A percentile compares a stretch with the other conserved stretches of the same genome.
Evolutionary conservation across 345 rosid genomes (phyloP).

Genomic region (thale cress (Arabidopsis thaliana)): DNA sequence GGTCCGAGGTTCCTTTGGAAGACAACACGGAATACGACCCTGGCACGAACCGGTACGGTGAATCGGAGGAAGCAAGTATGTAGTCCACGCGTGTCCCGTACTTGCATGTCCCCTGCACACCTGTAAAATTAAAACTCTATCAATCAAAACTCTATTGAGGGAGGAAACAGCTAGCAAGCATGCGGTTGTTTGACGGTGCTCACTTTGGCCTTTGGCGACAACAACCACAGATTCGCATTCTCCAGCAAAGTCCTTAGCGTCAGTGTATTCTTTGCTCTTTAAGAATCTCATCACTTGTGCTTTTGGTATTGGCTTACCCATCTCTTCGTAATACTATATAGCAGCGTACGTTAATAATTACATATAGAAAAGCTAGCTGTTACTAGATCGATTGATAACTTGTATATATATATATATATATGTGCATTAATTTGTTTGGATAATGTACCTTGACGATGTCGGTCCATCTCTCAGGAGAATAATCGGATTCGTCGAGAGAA

Average conservation of each 20-base stretch:
- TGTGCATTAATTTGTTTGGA: too few species aligned
- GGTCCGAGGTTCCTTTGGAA: constrained; percentile 96
- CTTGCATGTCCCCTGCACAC: constrained; percentile 97
- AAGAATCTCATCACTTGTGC: constrained; percentile 83
- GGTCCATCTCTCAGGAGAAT: constrained; percentile 81
- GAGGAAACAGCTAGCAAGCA: background rate
- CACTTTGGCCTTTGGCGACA: constrained; percentile 97
- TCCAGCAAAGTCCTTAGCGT: constrained; percentile 91
- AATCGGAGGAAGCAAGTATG: constrained; percentile 76
- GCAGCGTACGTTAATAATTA: background rate
- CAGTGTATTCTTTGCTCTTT: constrained; percentile 73
- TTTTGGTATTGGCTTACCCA: constrained; percentile 93
- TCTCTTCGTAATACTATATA: constrained; percentile 81
- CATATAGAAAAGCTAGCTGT: too few species aligned
- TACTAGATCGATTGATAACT: too few species aligned
- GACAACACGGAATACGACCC: constrained; percentile 90
- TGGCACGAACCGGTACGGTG: constrained; percentile 74
- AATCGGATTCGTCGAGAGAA: constrained; percentile 83
- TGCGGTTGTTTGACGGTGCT: constrained; percentile 15
- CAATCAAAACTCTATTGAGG: background rate
- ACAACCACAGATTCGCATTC: constrained; percentile 90
- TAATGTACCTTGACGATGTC: constrained; percentile 74
- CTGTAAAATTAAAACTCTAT: constrained; percentile 51
- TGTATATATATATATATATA: too few species aligned
- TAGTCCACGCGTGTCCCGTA: constrained; percentile 95